Evolutionary conservation across 2,329 filamentous ascomycete species (phyloP).

Genomic region (Pseudogymnoascus sp.): DNA sequence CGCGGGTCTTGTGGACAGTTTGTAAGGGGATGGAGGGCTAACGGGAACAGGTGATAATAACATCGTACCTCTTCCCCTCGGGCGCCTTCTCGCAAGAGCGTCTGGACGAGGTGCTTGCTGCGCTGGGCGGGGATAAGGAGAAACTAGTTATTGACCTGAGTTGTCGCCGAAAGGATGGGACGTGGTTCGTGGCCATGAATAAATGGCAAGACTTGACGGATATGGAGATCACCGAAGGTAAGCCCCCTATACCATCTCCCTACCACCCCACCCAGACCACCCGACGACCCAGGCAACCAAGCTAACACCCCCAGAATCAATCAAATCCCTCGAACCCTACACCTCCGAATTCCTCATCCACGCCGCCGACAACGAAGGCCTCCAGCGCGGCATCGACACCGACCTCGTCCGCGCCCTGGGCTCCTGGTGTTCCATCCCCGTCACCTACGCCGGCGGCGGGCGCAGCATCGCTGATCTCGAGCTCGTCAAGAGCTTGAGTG

Average conservation of each 20-base stretch:
- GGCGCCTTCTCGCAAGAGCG: conserved; percentile 73
- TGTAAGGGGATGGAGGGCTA: neutral
- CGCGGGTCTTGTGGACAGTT: neutral
- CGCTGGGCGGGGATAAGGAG: conserved; percentile 65
- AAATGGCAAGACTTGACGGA: conserved; percentile 98
- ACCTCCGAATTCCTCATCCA: conserved; percentile 97
- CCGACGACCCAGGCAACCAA: neutral
- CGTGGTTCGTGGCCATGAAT: conserved; percentile 97
- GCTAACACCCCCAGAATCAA: conserved; percentile 56
- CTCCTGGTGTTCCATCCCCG: conserved; percentile 82
- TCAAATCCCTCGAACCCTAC: conserved; percentile 75
- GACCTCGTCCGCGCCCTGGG: conserved; percentile 70
- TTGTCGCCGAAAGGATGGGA: conserved; percentile 67
- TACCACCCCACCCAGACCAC: conserved; percentile 11
- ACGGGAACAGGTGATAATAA: conserved; percentile 78
- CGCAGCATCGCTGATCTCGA: conserved; percentile 76
- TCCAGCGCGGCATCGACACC: conserved; percentile 87
- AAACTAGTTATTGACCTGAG: conserved; percentile 94
- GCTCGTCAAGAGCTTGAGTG: conserved; percentile 70
- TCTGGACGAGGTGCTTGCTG: conserved; percentile 65
- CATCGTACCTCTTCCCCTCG: conserved; percentile 85
- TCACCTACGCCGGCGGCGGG: conserved; percentile 96
- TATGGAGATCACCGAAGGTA: conserved; percentile 86
- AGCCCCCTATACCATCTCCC: conserved; percentile 18
- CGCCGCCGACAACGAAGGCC: conserved; percentile 90